These are phyloP conservation scores for Melampsora americana DNA, from an alignment of 1,284 basidiomycete genomes.

Conservation along the genomic window DNA sequence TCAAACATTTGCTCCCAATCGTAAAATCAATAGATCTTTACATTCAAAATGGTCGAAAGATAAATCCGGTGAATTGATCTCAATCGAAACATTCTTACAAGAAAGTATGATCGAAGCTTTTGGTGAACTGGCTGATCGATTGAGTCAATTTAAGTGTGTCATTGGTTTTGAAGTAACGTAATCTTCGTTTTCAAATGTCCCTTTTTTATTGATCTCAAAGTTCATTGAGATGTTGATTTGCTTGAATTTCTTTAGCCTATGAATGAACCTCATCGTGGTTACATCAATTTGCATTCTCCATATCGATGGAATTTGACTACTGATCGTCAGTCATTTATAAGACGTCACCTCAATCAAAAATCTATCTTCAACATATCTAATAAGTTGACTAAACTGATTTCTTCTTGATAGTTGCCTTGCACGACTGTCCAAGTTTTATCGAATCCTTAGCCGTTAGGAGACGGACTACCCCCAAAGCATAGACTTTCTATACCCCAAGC, in stretches of 20 bases:
- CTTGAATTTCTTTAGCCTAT: slow-evolving; percentile 56
- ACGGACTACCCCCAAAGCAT: slow-evolving; percentile 77
- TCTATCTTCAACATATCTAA: too few species aligned
- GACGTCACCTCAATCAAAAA: slow-evolving; percentile 50
- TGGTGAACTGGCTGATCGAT: slow-evolving; percentile 64
- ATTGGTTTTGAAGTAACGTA: slow-evolving; percentile 71
- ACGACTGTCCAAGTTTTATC: slow-evolving; percentile 69
- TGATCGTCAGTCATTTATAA: slow-evolving; percentile 78
- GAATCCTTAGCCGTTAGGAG: slow-evolving; percentile 67
- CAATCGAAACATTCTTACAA: slow-evolving; percentile 78
- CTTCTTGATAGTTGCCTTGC: slow-evolving; percentile 29
- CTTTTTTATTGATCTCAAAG: not conserved
- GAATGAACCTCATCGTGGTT: slow-evolving; percentile 95
- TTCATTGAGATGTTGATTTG: not conserved
- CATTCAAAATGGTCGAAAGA: slow-evolving; percentile 39
- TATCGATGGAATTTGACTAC: slow-evolving; percentile 89
- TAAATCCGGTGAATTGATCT: slow-evolving; percentile 47
- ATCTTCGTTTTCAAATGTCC: not conserved
- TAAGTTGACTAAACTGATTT: slow-evolving; percentile 46
- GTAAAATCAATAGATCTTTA: slow-evolving; percentile 46
- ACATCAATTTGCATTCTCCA: slow-evolving; percentile 75
- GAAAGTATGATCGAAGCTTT: slow-evolving; percentile 75
- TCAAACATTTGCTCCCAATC: slow-evolving; percentile 71
- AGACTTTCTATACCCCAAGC: slow-evolving; percentile 67
- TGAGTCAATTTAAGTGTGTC: slow-evolving; percentile 73